Conservation (phyloP, 2,329 filamentous ascomycete genomes). For the Alternaria triticina region DNA sequence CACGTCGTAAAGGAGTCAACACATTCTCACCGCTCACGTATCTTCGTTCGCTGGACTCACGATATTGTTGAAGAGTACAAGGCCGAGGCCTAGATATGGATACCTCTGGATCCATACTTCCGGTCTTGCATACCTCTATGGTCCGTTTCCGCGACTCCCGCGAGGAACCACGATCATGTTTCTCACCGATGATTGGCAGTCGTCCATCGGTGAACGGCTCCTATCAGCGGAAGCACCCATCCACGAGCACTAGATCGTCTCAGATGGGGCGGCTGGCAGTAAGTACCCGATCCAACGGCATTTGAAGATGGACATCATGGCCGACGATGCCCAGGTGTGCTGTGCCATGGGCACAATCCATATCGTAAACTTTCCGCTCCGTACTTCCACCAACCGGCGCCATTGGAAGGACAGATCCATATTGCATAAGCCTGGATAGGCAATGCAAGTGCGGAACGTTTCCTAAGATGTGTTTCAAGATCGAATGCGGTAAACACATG, state of each 20-base stretch:
- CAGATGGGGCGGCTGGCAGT: not conserved
- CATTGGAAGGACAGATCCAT: not conserved
- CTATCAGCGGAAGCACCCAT: not conserved
- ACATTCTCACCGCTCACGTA: not conserved
- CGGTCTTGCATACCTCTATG: not conserved
- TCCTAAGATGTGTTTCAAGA: not conserved
- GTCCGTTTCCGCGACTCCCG: not conserved
- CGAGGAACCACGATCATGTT: not conserved
- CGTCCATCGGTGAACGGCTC: not conserved
- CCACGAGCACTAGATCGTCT: not conserved
- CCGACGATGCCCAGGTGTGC: not conserved
- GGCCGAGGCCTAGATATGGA: not conserved
- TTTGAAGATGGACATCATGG: not conserved
- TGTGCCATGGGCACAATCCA: not conserved
- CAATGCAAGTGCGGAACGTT: not conserved
- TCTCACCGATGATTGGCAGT: not conserved
- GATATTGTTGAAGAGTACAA: not conserved
- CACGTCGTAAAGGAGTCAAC: too few relatives aligned
- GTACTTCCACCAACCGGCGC: slow-evolving; percentile 2
- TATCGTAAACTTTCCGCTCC: not conserved
- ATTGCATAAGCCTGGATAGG: not conserved
- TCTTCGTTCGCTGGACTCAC: not conserved
- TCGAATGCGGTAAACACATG: not conserved
- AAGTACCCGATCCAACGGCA: not conserved
- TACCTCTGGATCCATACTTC: not conserved